phyloP scores from a whole-genome alignment of 2,329 filamentous ascomycete genomes.

The Talaromyces funiculosus region DNA sequence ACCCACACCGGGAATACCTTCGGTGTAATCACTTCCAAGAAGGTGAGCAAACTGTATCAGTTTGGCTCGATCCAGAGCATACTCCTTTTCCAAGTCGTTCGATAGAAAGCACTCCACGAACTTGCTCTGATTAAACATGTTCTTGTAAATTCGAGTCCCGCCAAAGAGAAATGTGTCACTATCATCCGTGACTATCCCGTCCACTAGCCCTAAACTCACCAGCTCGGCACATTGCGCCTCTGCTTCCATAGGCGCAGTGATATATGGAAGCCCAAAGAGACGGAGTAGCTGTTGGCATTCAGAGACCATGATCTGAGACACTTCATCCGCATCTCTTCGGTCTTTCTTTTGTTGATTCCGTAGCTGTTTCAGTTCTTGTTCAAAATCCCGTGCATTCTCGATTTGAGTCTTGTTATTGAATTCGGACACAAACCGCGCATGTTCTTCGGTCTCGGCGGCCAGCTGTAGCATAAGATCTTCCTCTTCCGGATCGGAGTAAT shows the following conservation, averaged over 20 bases:
- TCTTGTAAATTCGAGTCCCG: conserved; percentile 94
- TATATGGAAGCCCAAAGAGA: conserved; percentile 90
- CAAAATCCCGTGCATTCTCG: conserved; percentile 73
- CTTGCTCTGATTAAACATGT: conserved; percentile 99
- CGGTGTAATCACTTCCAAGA: conserved; percentile 89
- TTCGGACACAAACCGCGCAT: conserved; percentile 83
- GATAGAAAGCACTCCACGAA: conserved; percentile 93
- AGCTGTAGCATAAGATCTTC: conserved; percentile 82
- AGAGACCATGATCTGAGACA: conserved; percentile 89
- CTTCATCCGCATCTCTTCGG: conserved; percentile 89
- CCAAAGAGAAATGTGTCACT: conserved; percentile 96
- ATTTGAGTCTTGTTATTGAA: conserved; percentile 69
- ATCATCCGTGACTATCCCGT: conserved; percentile 96
- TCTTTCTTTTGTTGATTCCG: conserved; percentile 96
- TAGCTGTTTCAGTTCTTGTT: conserved; percentile 77
- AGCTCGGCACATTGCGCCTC: conserved; percentile 96
- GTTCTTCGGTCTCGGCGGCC: conserved; percentile 85
- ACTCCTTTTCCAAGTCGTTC: conserved; percentile 78
- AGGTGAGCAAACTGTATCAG: conserved; percentile 88
- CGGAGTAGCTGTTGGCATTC: conserved; percentile 89
- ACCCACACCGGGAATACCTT: conserved; percentile 82
- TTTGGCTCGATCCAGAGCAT: conserved; percentile 77
- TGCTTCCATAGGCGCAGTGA: conserved; percentile 97
- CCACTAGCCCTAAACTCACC: conserved; percentile 77
- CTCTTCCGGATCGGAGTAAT: conserved; percentile 83